Base-by-base conservation (phyloP, 2,329 filamentous ascomycete genomes). In the Fusarium brevicatenulatum region DNA sequence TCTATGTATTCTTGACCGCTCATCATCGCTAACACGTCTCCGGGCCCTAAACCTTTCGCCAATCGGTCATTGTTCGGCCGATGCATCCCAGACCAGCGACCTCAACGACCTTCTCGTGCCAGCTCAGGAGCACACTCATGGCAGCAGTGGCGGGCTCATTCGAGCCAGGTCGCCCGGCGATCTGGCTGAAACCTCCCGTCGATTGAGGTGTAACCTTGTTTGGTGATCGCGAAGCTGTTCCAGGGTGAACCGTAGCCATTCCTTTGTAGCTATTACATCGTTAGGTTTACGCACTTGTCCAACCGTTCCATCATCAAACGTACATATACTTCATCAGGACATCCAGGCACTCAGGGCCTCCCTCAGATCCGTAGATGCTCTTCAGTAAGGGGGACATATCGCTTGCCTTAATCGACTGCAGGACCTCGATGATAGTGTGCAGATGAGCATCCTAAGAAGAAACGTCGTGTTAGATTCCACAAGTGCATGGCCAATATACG, bases 51-150 rank as follows among this genome's bases (percentile, higher is more conserved):
- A 82, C 95, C 78, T 93, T 96, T 80, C 96, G 91, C 86, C 95
- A 93, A 86, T 99, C 96, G 46, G 94, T 96, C 95, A 99, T 98
- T 75, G 94, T 94, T 78, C 96, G 90, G 71, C 95, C 93, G 83
- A 99, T 96, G 82, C 93, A 94, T 49, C 96, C 96, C 75, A 95
- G 87, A 30, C 96, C 96, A 42, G 95, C 94, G 79, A 98, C 91
- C 79, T 99, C 96, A 9, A 98, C 94, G 71, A 98, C 89, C 89
- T 98, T 99, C 87, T 99, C 96, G 81, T 99, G 96, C 96, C 96
- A 99, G 84, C 95, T 98, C 75, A 99, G 86, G 80, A 99, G 83
- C 57, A 99, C 96, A 80, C 96, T 98, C 96, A 98, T 98, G 60
- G 92, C 93, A 64, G 95, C 92, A 40, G 94, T 93, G 70, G 94